Evolutionary conservation across 768 basidiomycete genomes (phyloP), one percentile per base, ranked within the genome.

Genomic region (Lentinula sp.): DNA sequence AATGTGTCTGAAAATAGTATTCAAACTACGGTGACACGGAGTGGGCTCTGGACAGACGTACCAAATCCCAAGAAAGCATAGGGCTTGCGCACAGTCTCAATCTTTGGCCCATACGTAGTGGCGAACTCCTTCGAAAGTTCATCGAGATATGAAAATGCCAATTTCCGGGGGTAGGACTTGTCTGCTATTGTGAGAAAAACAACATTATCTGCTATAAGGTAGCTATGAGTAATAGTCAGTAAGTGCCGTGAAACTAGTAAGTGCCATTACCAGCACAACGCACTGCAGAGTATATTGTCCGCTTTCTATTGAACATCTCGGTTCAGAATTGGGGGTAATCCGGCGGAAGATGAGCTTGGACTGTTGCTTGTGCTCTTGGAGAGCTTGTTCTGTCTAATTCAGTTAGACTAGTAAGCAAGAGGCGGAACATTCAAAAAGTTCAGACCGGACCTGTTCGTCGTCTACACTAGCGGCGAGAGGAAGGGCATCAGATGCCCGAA

Each of bases 41-140:
- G 51, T 32, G n/a, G 41, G 37, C 20, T 42, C 39, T 39, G 46
- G 49, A 43, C 62, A 37, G 23, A 78, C 91, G 66, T 68, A 95
- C 95, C 95, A 68, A 99, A 99, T 51, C 97, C 95, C 62, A 98
- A 91, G 71, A 98, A 98, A 28, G 97, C 96, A 72, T 99, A 99
- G n/a, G 97, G 97, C 73, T 96, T 93, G 65, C 93, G 85, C 16
- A 90, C 90, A 16, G 85, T 81, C 68, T 98, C 96, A 18, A 98
- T 93, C 73, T 94, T 96, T 5, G 91, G 80, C 9, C 94, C 97
- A 73, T 98, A 99, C 6, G 91, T 91, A 56, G 85, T 84, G 42
- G 89, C 83, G 70, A 99, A 99, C 74, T 99, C 97, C 70, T 97
- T 98, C 23, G 92, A 91, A 48, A 99, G 81, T 74, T 99, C 97